These are phyloP conservation scores for Thelonectria rubi DNA, from an alignment of 2,329 filamentous ascomycete species.

Conservation along the genomic window DNA sequence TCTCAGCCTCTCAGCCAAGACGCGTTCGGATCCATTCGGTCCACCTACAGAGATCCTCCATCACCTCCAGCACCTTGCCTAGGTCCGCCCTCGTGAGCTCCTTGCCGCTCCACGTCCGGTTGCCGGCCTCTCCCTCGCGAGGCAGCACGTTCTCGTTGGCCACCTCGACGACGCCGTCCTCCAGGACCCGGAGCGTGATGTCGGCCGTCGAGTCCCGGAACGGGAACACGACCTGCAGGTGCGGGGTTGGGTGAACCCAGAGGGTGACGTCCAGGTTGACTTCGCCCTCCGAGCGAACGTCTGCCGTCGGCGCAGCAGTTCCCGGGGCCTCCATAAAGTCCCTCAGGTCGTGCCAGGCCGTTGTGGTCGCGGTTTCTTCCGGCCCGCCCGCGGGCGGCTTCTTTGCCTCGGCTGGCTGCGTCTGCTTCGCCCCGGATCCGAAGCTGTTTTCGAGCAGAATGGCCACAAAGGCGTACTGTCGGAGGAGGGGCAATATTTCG, in stretches of 20 bases:
- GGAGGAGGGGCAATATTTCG: slow-evolving; percentile 74
- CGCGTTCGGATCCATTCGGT: slow-evolving; percentile 61
- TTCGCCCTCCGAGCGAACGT: slow-evolving; percentile 23
- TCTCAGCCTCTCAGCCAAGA: slow-evolving; percentile 41
- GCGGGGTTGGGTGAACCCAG: slow-evolving; percentile 59
- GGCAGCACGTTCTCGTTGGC: slow-evolving; percentile 62
- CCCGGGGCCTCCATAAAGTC: slow-evolving; percentile 42
- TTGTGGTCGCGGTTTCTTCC: slow-evolving; percentile 37
- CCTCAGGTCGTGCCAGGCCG: slow-evolving; percentile 46
- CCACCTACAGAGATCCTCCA: slow-evolving; percentile 64
- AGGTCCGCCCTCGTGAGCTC: slow-evolving; percentile 53
- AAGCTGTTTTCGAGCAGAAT: slow-evolving; percentile 72
- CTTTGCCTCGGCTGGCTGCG: slow-evolving; percentile 21
- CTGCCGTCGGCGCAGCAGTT: slow-evolving; percentile 1
- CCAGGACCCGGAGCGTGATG: slow-evolving; percentile 66
- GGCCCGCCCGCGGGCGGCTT: slow-evolving; percentile 11
- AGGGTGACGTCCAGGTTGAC: slow-evolving; percentile 63
- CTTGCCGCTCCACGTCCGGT: slow-evolving; percentile 47
- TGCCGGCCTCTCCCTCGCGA: slow-evolving; percentile 24
- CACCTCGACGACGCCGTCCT: slow-evolving; percentile 67
- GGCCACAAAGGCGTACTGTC: slow-evolving; percentile 79
- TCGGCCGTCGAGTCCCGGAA: slow-evolving; percentile 59
- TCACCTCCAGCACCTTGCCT: slow-evolving; percentile 56
- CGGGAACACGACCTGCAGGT: slow-evolving; percentile 64
- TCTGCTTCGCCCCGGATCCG: slow-evolving; percentile 47